Evolutionary conservation across 2,329 filamentous ascomycete species (phyloP), one percentile per base, ranked within the genome.

Genomic region (Diaporthe sp.): DNA sequence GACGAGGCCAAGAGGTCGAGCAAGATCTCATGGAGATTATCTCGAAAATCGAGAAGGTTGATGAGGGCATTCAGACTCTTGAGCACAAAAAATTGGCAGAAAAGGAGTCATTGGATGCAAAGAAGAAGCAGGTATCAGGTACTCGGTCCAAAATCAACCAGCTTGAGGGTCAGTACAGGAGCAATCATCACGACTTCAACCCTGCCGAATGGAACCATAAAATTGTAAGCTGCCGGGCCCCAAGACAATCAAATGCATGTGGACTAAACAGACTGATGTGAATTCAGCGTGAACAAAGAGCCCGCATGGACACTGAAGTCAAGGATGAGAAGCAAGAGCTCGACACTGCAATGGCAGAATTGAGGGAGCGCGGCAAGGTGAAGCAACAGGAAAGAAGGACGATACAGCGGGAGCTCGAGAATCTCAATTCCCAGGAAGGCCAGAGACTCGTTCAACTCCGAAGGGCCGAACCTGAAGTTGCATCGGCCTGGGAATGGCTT

Each of bases 401-500:
- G 39, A 81, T 88, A 1, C 77, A 90, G 77, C 78, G 80, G 3
- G 89, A 92, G 22, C 82, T 94, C 31, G 82, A 87, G 34, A 89
- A 86, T 25, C 87, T 98, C 19, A 89, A 95, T 68, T 96, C 95
- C 1, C 91, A 94, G 79, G 88, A 92, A 76, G 96, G 95, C 8
- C 93, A 94, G 80, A 93, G 95, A 78, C 86, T 94, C 73, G 90
- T 85, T 67, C 91, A 93, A 78, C 88, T 99, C 73, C 87, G 87
- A 71, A 87, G 82, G 8, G 22, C 89, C 0, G 93, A 92, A 15
- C 81, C 81, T 0, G 94, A 98, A 74, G 91, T 93, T 3, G 89
- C 89, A 15, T 86, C 82, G 78, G 95, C 92, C 2, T 98, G 95
- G 92, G 88, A 92, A 57, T 99, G 96, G 96, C 89, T 98, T 70